Evolutionary conservation across 192 early-diverging fungal species (phyloP).

Genomic region (Backusella australiensis): DNA sequence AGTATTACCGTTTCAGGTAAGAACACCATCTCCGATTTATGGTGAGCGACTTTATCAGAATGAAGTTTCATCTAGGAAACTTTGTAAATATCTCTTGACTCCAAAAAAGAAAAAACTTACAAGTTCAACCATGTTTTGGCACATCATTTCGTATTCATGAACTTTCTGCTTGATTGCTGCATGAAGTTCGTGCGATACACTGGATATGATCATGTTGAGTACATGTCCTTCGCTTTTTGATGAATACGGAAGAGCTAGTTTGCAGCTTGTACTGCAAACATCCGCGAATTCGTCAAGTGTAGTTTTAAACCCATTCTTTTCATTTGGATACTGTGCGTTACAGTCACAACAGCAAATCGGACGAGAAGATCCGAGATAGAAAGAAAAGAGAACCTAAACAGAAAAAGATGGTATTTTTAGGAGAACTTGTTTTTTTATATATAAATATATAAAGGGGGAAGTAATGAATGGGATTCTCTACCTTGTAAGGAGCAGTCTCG

Average conservation of each 20-base stretch:
- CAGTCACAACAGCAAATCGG: not conserved
- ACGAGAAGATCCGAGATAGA: slow-evolving; percentile 4
- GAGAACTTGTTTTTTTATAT: not conserved
- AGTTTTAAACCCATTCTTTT: not conserved
- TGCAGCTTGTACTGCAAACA: slow-evolving; percentile 12
- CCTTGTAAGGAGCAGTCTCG: slow-evolving; percentile 8
- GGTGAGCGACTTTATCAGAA: slow-evolving; percentile 9
- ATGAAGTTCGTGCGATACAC: slow-evolving; percentile 7
- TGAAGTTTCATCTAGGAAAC: slow-evolving; percentile 18
- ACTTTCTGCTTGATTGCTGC: slow-evolving; percentile 9
- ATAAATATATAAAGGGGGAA: not conserved
- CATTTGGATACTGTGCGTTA: not conserved
- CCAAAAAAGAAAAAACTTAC: not conserved
- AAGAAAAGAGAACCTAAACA: slow-evolving; percentile 10
- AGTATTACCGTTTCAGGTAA: slow-evolving; percentile 14
- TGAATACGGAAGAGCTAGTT: not conserved
- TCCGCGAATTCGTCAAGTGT: slow-evolving; percentile 5
- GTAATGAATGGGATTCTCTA: not conserved
- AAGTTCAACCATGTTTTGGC: slow-evolving; percentile 15
- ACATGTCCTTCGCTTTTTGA: slow-evolving; percentile 8
- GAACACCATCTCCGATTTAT: slow-evolving; percentile 9
- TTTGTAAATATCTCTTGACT: not conserved
- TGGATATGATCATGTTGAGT: slow-evolving; percentile 9
- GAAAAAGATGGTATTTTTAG: not conserved
- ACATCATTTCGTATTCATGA: slow-evolving; percentile 6